Percentiles rank a stretch among this genome's conserved stretches.
phyloP scores from a whole-genome alignment of 1,139 yeast species.

The Magnusiomyces tetraspermus region DNA sequence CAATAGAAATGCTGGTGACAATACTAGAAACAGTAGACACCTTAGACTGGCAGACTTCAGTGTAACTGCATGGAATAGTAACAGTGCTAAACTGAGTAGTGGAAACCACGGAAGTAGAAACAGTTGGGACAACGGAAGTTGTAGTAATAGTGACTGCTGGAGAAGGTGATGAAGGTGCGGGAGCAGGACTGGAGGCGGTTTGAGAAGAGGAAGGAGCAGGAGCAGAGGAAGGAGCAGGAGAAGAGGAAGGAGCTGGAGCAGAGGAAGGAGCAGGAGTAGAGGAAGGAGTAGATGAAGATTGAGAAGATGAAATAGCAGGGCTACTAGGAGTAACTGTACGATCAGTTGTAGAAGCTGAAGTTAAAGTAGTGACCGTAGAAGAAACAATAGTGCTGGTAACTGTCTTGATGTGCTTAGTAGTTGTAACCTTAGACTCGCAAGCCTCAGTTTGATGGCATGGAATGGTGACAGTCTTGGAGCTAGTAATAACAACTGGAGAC shows the following conservation, averaged over 20 bases:
- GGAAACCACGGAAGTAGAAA: background rate
- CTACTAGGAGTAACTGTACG: background rate
- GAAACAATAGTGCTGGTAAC: background rate
- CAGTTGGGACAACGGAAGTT: background rate
- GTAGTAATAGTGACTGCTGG: background rate
- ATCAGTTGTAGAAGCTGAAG: background rate
- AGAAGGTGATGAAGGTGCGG: background rate
- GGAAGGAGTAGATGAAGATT: background rate
- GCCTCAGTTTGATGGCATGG: background rate
- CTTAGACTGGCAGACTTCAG: background rate
- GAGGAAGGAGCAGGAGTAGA: background rate
- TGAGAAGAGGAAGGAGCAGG: background rate
- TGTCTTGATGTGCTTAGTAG: background rate
- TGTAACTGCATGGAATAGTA: constrained; percentile 2
- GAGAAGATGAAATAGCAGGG: no score
- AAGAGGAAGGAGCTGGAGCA: background rate
- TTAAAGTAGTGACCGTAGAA: background rate
- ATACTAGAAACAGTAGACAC: background rate
- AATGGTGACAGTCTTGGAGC: background rate
- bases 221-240: background rate
- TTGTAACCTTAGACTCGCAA: constrained; percentile 1
- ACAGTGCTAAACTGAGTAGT: constrained; percentile 6
- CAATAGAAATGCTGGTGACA: background rate
- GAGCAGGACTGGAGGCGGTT: background rate
- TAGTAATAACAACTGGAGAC: background rate